Percentiles rank a stretch among this genome's conserved stretches.
These are phyloP conservation scores for Aspergillus caelatus DNA, from an alignment of 2,329 filamentous ascomycete genomes.

Conservation along the genomic window DNA sequence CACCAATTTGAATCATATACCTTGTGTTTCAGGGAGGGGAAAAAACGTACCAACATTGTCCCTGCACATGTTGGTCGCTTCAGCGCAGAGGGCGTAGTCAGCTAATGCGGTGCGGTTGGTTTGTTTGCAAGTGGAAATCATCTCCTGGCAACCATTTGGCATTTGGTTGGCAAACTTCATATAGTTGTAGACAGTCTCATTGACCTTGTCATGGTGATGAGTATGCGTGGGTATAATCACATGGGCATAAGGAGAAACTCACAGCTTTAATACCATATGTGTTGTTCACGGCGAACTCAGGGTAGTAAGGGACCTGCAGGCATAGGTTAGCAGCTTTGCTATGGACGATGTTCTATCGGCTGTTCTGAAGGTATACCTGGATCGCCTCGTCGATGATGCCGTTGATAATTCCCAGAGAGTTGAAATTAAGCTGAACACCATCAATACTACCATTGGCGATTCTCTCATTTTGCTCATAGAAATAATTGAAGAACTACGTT, in stretches of 20 bases:
- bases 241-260: slow-evolving; percentile 9
- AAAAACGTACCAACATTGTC: slow-evolving; percentile 52
- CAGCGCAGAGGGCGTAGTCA: slow-evolving; percentile 53
- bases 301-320: slow-evolving; percentile 46
- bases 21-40: neutral
- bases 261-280: slow-evolving; percentile 56
- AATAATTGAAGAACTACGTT: slow-evolving; percentile 57
- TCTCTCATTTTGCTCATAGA: slow-evolving; percentile 59
- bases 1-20: too few relatives aligned
- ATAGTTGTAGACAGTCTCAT: slow-evolving; percentile 62
- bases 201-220: slow-evolving; percentile 39
- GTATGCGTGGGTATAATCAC: neutral
- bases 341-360: neutral
- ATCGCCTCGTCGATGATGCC: slow-evolving; percentile 59
- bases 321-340: neutral
- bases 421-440: slow-evolving; percentile 57
- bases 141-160: slow-evolving; percentile 63
- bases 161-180: slow-evolving; percentile 62
- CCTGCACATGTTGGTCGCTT: slow-evolving; percentile 59
- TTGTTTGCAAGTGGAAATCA: slow-evolving; percentile 67
- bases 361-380: slow-evolving; percentile 35
- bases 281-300: slow-evolving; percentile 58
- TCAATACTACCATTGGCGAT: slow-evolving; percentile 54
- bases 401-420: slow-evolving; percentile 59
- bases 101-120: slow-evolving; percentile 62